Evolutionary conservation across 805 yeast species (phyloP).

Genomic region (Kluyveromyces aestuarii): DNA sequence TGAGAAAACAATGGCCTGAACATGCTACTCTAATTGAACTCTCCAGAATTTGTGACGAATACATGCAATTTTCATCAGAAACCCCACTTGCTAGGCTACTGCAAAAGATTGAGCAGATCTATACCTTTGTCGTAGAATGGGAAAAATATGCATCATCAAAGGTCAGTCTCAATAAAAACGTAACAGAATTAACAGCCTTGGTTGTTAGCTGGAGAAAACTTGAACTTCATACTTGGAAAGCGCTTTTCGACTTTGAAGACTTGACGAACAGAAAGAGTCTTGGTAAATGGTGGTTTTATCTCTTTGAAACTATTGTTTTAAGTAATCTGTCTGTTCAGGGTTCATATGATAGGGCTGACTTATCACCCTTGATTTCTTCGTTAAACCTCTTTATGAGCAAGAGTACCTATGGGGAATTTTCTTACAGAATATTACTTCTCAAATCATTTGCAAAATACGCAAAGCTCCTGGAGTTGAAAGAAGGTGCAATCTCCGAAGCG

Average conservation of each 20-base stretch:
- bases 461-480: slow-evolving; percentile 19
- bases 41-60: slow-evolving; percentile 53
- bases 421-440: slow-evolving; percentile 48
- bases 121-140: slow-evolving; percentile 82
- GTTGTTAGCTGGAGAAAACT: slow-evolving; percentile 87
- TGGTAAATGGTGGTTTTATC: slow-evolving; percentile 87
- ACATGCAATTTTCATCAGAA: slow-evolving; percentile 47
- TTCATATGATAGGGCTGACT: slow-evolving; percentile 19
- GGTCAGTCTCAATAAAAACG: slow-evolving; percentile 50
- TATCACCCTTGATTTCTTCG: slow-evolving; percentile 38
- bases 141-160: slow-evolving; percentile 80
- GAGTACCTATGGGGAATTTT: slow-evolving; percentile 68
- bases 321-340: slow-evolving; percentile 31
- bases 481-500: slow-evolving; percentile 18
- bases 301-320: slow-evolving; percentile 70
- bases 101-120: slow-evolving; percentile 79
- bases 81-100: slow-evolving; percentile 72
- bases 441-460: slow-evolving; percentile 56
- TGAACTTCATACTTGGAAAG: slow-evolving; percentile 80
- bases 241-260: slow-evolving; percentile 61
- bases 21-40: slow-evolving; percentile 80
- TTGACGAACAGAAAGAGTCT: slow-evolving; percentile 35
- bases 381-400: slow-evolving; percentile 69
- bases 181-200: slow-evolving; percentile 50
- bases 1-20: slow-evolving; percentile 81